These are phyloP conservation scores for Bathelium albidoporum DNA, from an alignment of 495 filamentous ascomycete species.

Conservation along the genomic window DNA sequence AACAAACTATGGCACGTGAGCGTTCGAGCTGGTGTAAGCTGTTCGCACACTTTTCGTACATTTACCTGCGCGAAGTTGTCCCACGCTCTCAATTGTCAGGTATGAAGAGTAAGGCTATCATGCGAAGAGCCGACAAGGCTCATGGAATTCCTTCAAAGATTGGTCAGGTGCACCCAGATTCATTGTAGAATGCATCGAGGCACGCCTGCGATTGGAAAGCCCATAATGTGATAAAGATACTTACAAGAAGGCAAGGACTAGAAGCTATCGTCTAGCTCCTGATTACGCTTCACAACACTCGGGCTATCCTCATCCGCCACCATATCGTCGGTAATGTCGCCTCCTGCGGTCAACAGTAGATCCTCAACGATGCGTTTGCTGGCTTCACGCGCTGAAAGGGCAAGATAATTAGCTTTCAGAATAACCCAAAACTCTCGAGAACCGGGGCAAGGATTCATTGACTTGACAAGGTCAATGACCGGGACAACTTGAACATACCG, in stretches of 20 bases:
- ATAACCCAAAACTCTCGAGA: not conserved
- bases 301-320: conserved; percentile 11
- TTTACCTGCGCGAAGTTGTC: no score
- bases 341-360: conserved; percentile 75
- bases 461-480: not conserved
- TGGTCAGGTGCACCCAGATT: no score
- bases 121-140: no score
- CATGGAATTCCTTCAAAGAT: no score
- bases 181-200: no score
- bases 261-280: conserved; percentile 7
- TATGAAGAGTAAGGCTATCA: no score
- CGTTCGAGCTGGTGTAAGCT: no score
- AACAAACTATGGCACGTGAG: no score
- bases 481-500: conserved; percentile 41
- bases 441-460: not conserved
- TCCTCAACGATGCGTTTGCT: conserved; percentile 87
- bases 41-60: no score
- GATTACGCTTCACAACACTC: conserved; percentile 5
- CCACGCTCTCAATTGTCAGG: no score
- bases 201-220: no score
- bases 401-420: not conserved
- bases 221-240: no score
- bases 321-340: conserved; percentile 36
- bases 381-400: conserved; percentile 63
- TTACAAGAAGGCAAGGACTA: not conserved